These are phyloP conservation scores for Mycena epipterygia DNA, from an alignment of 768 basidiomycete species.

Conservation along the genomic window DNA sequence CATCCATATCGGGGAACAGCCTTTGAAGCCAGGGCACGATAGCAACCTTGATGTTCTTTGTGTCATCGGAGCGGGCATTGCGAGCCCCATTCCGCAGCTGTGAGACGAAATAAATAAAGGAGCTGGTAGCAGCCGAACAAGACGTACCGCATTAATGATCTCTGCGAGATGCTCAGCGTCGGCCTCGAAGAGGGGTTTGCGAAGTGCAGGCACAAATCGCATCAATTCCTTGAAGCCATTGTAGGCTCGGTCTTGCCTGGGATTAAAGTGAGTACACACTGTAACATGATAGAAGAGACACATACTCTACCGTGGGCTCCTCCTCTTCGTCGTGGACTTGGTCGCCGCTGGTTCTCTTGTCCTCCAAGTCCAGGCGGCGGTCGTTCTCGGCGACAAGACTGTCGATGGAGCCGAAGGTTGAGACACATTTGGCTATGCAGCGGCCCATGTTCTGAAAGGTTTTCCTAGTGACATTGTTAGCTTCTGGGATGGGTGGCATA, in stretches of 20 bases:
- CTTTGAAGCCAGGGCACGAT: slow-evolving; percentile 10
- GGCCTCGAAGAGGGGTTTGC: neutral
- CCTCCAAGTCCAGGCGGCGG: slow-evolving; percentile 1
- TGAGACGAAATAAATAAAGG: neutral
- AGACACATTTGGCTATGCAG: neutral
- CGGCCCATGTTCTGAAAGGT: neutral
- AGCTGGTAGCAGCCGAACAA: neutral
- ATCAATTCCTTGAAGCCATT: slow-evolving; percentile 1
- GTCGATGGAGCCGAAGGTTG: neutral
- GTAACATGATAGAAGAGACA: neutral
- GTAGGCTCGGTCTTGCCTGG: neutral
- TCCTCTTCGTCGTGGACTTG: neutral
- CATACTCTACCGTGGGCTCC: neutral
- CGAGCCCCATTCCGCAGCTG: neutral
- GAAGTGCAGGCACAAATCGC: neutral
- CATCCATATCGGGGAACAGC: neutral
- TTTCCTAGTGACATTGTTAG: neutral
- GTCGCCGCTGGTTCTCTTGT: neutral
- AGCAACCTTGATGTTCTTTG: slow-evolving; percentile 9
- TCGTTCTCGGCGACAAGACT: slow-evolving; percentile 6
- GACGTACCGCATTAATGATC: neutral
- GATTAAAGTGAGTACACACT: neutral
- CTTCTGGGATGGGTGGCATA: neutral
- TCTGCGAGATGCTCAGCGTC: neutral
- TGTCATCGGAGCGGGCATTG: slow-evolving; percentile 12